phyloP scores from a whole-genome alignment of 257 asterid species.

The Fraxinus americana region DNA sequence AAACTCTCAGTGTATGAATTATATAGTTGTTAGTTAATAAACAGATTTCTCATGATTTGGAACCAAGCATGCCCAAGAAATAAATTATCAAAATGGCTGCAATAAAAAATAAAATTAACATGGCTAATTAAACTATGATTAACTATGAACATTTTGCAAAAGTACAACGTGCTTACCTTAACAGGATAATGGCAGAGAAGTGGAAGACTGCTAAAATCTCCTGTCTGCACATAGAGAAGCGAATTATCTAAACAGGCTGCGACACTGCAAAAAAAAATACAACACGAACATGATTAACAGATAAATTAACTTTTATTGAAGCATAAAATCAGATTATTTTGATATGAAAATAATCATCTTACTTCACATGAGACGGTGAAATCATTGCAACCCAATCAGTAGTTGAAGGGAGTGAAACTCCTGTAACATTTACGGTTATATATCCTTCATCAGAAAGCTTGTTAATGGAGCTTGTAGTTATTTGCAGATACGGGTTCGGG shows the following conservation, averaged over 20 bases:
- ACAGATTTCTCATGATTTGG: neutral
- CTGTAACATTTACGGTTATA: slow-evolving; percentile 55
- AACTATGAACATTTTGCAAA: too few species aligned
- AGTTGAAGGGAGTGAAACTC: slow-evolving; percentile 50
- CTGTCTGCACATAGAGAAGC: slow-evolving; percentile 57
- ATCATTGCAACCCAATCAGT: slow-evolving; percentile 79
- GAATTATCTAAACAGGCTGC: slow-evolving; percentile 46
- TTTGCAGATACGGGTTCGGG: slow-evolving; percentile 49
- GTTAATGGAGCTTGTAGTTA: slow-evolving; percentile 33
- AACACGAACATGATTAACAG: neutral
- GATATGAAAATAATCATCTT: slow-evolving; percentile 14
- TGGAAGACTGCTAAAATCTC: slow-evolving; percentile 71
- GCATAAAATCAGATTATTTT: neutral
- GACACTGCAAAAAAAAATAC: slow-evolving; percentile 40
- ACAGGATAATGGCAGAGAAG: slow-evolving; percentile 91
- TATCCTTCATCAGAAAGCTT: slow-evolving; percentile 51
- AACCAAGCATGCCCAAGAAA: too few species aligned
- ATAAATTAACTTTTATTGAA: neutral
- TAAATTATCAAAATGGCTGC: neutral
- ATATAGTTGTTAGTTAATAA: too few species aligned
- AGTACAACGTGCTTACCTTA: slow-evolving; percentile 44
- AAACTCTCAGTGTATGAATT: too few species aligned
- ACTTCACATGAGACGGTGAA: slow-evolving; percentile 74
- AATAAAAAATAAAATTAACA: too few species aligned
- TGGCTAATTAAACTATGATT: too few species aligned